Base-by-base conservation (phyloP, 352 stramenopile species). In the Pythium dissimile region DNA sequence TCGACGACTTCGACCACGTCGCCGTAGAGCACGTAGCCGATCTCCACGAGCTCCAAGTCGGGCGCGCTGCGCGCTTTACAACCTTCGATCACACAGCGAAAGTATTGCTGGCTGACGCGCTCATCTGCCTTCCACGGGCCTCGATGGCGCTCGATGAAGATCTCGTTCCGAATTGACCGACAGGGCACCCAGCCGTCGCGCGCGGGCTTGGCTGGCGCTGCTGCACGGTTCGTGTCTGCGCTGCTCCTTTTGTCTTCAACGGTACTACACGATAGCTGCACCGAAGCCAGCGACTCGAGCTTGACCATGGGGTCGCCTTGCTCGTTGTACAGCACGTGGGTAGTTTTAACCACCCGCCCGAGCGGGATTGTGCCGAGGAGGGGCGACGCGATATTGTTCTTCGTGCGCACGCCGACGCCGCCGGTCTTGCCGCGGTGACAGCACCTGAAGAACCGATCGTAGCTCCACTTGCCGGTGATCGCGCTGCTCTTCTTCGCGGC, bases 291-390 rank as follows among this genome's bases (percentile, higher is more conserved):
- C 11, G 67, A 69, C 50, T 80, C 73, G 55, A 91, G 60, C 34
- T 84, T 75, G 43, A 89, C 77, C 79, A 91, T 91, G 16, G 73
- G 62, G 18, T 91, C 81, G 15, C 81, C 81, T 38, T 89, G 79
- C 32, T 91, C 81, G 30, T 89, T 91, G 69, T 67, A 84, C 41
- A 89, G 72, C 1, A 77, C 58, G 7, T 73, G 59, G 1, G 81
- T 88, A 3, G 66, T 77, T 30, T 66, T 53, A 48, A 91, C 89
- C 2, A 89, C 81, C 18, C 77, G 77, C 1, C 81, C 81, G 12
- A 91, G 50, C 9, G 75, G 79, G 38, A 91, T 80, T 28, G 65
- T 72, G 8, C 81, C 81, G 1, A 88, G 27, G 26, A 91, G 61
- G 1, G 80, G 79, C 6, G 81, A 87, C 28, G 78, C 81, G 32